These are phyloP conservation scores for Linnemannia exigua DNA, from an alignment of 192 early-diverging fungal species.

Conservation along the genomic window DNA sequence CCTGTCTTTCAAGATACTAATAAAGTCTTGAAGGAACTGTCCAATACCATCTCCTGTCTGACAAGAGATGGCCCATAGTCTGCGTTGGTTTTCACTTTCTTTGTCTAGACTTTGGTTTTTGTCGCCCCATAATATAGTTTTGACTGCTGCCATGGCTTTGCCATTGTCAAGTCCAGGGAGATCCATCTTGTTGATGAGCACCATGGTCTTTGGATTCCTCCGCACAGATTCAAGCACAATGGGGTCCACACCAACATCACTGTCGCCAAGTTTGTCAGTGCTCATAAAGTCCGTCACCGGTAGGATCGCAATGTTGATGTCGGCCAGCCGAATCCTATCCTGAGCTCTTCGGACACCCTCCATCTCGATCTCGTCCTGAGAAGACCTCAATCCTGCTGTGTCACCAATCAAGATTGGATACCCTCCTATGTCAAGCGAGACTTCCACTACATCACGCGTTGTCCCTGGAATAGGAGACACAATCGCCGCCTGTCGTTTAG, in stretches of 20 bases:
- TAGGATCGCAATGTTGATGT: slow-evolving; percentile 77
- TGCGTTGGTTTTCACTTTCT: slow-evolving; percentile 8
- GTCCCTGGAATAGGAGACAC: slow-evolving; percentile 83
- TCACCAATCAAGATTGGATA: slow-evolving; percentile 84
- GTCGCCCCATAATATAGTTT: slow-evolving; percentile 18
- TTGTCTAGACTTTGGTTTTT: slow-evolving; percentile 7
- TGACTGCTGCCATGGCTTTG: slow-evolving; percentile 4
- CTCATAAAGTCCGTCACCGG: slow-evolving; percentile 52
- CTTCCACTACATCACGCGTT: slow-evolving; percentile 82
- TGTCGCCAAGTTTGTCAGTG: background rate
- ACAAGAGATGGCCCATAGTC: slow-evolving; percentile 64
- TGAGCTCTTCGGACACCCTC: slow-evolving; percentile 77
- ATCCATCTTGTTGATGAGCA: slow-evolving; percentile 79
- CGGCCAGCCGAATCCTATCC: slow-evolving; percentile 64
- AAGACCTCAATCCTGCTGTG: slow-evolving; percentile 76
- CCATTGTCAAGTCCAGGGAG: slow-evolving; percentile 14
- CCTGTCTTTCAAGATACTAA: slow-evolving; percentile 59
- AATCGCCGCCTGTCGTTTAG: slow-evolving; percentile 80
- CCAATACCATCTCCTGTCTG: slow-evolving; percentile 65
- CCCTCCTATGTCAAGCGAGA: slow-evolving; percentile 78
- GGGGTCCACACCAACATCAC: slow-evolving; percentile 24
- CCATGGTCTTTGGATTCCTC: slow-evolving; percentile 65
- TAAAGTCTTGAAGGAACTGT: slow-evolving; percentile 58
- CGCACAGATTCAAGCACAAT: slow-evolving; percentile 57
- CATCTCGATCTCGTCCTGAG: slow-evolving; percentile 73